Base-by-base conservation (phyloP, 2,329 filamentous ascomycete species). In the Fusarium pininemorale region DNA sequence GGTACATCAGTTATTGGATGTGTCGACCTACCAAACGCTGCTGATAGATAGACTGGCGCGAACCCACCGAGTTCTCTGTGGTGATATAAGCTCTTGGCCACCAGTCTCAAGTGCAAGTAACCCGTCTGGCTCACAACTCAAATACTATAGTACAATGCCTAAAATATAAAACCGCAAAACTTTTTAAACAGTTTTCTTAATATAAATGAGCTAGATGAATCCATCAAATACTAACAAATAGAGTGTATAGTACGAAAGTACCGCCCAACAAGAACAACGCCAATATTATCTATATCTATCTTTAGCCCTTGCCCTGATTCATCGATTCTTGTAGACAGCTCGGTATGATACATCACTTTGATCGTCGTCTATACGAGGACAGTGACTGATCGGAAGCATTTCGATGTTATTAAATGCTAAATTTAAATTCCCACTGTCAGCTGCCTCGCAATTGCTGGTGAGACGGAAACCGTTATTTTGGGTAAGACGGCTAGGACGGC, bases 181-280 rank as follows among this genome's bases (percentile, higher is more conserved):
- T 5, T 22, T 22, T 22, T 13, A 14, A 41, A 14, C 7, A 9
- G 2, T 7, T 3, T 14, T 22, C 12, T 20, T 22, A 14, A 14
- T 22, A 22, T 41, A 2, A 6, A 22, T 22, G 20, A 14, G 8
- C 7, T 5, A 14, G 38, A 8, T 41, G 13, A 22, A 14, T 41
- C 7, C 5, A 41, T 41, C 12, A 35, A 35, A 41, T 16, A 35
- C 32, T 8, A 41, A 14, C 20, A 41, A 22, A 41, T 5, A 41
- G 0, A 41, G 13, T 22, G 2, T 22, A 15, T 10, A 1, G 1
- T 41, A n/a, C 13, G 6, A 10, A 6, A 6, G 22, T 15, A n/a
- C 39, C 2, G 13, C 39, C 14, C 22, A 41, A 41, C 13, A n/a
- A 41, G 5, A 7, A n/a, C 22, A 41, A 41, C 20, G 12, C 20